Conservation (phyloP, 2,329 filamentous ascomycete genomes). For the Monilinia aucupariae region DNA sequence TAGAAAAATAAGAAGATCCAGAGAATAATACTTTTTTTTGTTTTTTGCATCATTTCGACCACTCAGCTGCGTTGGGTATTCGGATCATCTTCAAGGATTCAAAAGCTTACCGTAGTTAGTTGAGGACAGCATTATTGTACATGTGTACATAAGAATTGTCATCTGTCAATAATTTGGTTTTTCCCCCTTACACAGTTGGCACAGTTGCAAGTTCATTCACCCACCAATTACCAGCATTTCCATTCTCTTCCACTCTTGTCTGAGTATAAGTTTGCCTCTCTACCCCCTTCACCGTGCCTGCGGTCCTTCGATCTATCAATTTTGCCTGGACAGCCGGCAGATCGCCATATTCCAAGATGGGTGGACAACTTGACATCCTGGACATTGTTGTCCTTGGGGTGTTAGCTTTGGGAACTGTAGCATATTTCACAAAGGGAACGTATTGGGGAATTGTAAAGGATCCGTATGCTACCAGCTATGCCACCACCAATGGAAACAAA, state of each 20-base stretch:
- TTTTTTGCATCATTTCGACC: neutral
- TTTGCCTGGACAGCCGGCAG: neutral
- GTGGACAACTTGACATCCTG: constrained; percentile 97
- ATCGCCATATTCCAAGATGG: constrained; percentile 18
- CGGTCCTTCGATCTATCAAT: neutral
- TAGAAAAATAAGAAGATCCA: neutral
- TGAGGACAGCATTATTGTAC: constrained; percentile 8
- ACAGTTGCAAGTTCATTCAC: neutral
- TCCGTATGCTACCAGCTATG: constrained; percentile 73
- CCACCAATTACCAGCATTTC: neutral
- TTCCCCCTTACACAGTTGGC: constrained; percentile 7
- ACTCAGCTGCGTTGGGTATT: neutral
- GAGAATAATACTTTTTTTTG: neutral
- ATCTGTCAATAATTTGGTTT: constrained; percentile 3
- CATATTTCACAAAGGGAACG: constrained; percentile 97
- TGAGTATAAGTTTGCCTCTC: constrained; percentile 4
- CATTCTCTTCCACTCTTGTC: constrained; percentile 24
- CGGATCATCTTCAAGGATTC: constrained; percentile 1
- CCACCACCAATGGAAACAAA: constrained; percentile 64
- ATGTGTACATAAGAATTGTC: constrained; percentile 13
- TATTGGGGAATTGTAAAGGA: constrained; percentile 87
- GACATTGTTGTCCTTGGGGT: constrained; percentile 86
- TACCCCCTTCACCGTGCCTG: neutral
- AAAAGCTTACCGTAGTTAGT: constrained; percentile 9
- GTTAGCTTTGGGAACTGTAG: constrained; percentile 79